Evolutionary conservation across 805 yeast genomes (phyloP).

Genomic region (Ogataea pignaliae): DNA sequence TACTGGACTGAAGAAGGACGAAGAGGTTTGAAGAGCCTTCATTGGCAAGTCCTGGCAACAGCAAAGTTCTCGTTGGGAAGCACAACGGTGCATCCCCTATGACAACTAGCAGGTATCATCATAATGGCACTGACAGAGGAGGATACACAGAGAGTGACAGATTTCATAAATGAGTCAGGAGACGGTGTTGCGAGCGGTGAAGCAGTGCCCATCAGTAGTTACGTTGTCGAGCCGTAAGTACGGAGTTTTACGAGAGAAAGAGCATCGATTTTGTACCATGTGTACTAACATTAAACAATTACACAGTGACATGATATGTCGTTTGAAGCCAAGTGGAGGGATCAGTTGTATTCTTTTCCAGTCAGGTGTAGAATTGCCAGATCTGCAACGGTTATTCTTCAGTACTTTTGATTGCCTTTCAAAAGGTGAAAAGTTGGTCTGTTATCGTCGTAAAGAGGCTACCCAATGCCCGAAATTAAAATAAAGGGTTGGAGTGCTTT

Average conservation of each 20-base stretch:
- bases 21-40: too few relatives aligned
- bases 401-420: neutral
- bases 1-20: too few relatives aligned
- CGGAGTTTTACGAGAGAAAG: neutral
- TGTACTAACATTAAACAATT: neutral
- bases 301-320: constrained; percentile 1
- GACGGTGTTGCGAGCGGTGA: neutral
- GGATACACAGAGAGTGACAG: neutral
- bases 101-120: too few relatives aligned
- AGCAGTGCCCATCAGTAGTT: neutral
- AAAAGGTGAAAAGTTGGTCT: neutral
- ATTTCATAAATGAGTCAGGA: neutral
- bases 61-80: too few relatives aligned
- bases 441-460: neutral
- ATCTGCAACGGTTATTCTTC: neutral
- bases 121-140: neutral
- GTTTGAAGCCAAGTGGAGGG: neutral
- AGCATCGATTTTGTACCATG: neutral
- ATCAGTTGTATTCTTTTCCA: neutral
- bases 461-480: too few relatives aligned
- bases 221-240: constrained; percentile 1
- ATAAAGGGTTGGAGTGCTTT: too few relatives aligned
- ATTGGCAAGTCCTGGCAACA: too few relatives aligned
- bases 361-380: neutral
- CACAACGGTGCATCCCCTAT: too few relatives aligned